A percentile compares a stretch with the other conserved stretches of the same genome.
Evolutionary conservation across 805 yeast species (phyloP).

Genomic region (Nakazawaea sp.): DNA sequence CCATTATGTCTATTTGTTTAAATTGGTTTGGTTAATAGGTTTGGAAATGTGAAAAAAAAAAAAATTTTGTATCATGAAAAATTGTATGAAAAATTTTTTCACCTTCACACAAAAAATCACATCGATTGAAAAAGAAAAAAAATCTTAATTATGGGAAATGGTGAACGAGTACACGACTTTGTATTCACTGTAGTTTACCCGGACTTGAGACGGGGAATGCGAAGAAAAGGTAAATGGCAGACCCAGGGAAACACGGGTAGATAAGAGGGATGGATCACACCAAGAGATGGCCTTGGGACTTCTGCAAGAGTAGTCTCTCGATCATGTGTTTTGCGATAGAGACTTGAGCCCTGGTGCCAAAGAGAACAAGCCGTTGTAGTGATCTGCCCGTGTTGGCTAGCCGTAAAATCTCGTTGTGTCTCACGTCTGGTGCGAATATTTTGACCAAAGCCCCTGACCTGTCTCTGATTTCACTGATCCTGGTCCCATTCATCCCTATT

Average conservation of each 20-base stretch:
- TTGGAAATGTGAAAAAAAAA: neutral
- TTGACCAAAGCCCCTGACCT: conserved; percentile 30
- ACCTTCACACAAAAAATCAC: too few species aligned
- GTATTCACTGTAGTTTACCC: too few species aligned
- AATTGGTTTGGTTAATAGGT: neutral
- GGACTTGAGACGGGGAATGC: too few species aligned
- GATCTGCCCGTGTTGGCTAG: conserved; percentile 12
- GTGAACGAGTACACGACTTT: too few species aligned
- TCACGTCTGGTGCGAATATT: conserved; percentile 25
- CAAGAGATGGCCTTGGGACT: neutral
- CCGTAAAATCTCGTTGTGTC: conserved; percentile 11
- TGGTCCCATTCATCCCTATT: conserved; percentile 36
- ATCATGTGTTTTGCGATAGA: conserved; percentile 20
- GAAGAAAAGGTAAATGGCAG: too few species aligned
- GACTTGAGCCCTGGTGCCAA: conserved; percentile 21
- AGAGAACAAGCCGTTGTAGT: conserved; percentile 22
- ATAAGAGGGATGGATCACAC: too few species aligned
- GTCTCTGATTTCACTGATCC: conserved; percentile 25
- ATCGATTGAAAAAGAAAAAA: too few species aligned
- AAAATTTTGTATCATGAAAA: neutral
- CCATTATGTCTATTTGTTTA: conserved; percentile 41
- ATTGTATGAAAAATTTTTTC: conserved; percentile 6
- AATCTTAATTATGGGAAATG: too few species aligned
- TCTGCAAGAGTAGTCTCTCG: conserved; percentile 12
- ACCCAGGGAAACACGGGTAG: too few species aligned